A percentile compares a stretch with the other conserved stretches of the same genome.
Conservation (phyloP, 345 rosid species). For the Arabis hirsuta region DNA sequence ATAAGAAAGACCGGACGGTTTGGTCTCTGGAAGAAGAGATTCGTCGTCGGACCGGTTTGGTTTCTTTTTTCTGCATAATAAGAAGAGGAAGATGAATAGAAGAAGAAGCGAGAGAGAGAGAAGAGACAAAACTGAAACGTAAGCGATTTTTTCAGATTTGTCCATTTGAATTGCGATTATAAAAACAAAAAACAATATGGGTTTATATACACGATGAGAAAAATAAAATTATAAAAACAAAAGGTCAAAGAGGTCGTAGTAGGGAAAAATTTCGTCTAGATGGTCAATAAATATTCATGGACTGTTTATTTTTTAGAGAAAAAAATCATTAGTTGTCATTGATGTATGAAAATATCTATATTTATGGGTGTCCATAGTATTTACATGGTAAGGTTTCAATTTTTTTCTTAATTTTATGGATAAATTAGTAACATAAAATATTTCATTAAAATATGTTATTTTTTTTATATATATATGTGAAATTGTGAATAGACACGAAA, state of each 20-base stretch:
- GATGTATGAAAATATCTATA: neutral
- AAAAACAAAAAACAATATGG: neutral
- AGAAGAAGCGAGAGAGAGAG: constrained; percentile 50
- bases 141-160: constrained; percentile 51
- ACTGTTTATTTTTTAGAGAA: neutral
- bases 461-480: no score
- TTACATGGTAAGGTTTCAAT: neutral
- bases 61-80: constrained; percentile 57
- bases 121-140: constrained; percentile 53
- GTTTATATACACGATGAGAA: constrained; percentile 16
- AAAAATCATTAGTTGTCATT: neutral
- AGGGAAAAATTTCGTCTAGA: constrained; percentile 25
- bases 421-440: no score
- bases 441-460: no score
- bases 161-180: constrained; percentile 43
- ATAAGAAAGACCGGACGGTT: constrained; percentile 49
- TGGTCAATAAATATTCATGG: constrained; percentile 33
- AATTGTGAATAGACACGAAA: no score
- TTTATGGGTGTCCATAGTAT: neutral
- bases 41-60: constrained; percentile 60
- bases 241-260: constrained; percentile 17
- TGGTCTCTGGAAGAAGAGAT: constrained; percentile 37
- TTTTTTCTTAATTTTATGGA: neutral
- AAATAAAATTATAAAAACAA: neutral
- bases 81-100: constrained; percentile 51